These are phyloP conservation scores for Monilinia polystroma DNA, from an alignment of 2,329 filamentous ascomycete genomes.

Conservation along the genomic window DNA sequence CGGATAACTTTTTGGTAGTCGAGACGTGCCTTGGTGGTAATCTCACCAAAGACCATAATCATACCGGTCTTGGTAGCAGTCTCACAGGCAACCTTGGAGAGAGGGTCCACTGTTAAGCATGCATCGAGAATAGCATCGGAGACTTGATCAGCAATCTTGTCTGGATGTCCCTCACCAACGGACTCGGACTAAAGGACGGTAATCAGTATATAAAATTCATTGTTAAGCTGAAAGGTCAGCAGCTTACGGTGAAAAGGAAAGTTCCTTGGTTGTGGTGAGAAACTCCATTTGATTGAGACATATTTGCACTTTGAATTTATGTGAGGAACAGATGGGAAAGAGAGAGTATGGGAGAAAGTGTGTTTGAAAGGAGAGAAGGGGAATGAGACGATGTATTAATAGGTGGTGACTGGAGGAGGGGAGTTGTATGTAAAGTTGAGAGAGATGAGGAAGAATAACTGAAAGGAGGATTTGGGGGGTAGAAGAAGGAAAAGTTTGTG, in stretches of 20 bases:
- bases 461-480: background rate
- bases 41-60: conserved; percentile 99
- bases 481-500: conserved; percentile 19
- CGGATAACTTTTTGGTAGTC: conserved; percentile 99
- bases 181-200: conserved; percentile 65
- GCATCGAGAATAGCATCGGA: conserved; percentile 98
- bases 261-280: conserved; percentile 61
- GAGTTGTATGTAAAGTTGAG: conserved; percentile 19
- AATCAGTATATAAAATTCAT: conserved; percentile 26
- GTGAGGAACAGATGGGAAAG: conserved; percentile 55
- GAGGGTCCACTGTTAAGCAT: conserved; percentile 88
- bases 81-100: conserved; percentile 99
- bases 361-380: conserved; percentile 43
- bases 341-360: conserved; percentile 38
- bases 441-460: conserved; percentile 43
- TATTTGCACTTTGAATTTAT: conserved; percentile 63
- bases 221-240: conserved; percentile 1
- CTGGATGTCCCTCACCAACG: conserved; percentile 86
- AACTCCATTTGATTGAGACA: conserved; percentile 49
- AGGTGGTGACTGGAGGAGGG: conserved; percentile 51
- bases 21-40: conserved; percentile 90
- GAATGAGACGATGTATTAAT: conserved; percentile 41
- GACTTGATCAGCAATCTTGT: conserved; percentile 98
- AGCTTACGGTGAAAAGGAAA: conserved; percentile 77
- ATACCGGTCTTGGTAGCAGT: conserved; percentile 99